phyloP scores from a whole-genome alignment of 2,329 filamentous ascomycete genomes.

The Fusarium poae region DNA sequence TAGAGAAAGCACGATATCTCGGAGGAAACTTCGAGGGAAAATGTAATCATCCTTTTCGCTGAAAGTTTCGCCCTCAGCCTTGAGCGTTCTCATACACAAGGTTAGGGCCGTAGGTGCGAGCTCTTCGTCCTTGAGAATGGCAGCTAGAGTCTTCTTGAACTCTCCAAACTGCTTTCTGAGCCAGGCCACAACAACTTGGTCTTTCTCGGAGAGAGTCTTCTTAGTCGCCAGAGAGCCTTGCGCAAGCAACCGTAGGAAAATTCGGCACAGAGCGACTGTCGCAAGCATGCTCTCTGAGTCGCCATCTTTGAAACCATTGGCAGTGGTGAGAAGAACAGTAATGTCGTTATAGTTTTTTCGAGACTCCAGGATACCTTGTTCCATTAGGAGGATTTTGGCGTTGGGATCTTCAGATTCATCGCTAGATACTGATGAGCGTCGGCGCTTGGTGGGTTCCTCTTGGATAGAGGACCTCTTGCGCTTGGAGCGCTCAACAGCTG shows the following conservation, averaged over 20 bases:
- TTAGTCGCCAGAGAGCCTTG: slow-evolving; percentile 77
- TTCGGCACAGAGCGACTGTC: slow-evolving; percentile 83
- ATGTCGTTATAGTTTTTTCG: slow-evolving; percentile 95
- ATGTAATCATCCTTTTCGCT: slow-evolving; percentile 72
- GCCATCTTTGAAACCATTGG: slow-evolving; percentile 62
- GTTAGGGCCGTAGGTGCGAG: slow-evolving; percentile 80
- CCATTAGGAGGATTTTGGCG: slow-evolving; percentile 78
- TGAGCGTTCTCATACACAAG: slow-evolving; percentile 84
- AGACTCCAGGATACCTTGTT: slow-evolving; percentile 85
- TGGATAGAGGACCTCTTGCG: slow-evolving; percentile 63
- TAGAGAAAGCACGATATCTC: slow-evolving; percentile 72
- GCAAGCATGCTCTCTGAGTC: slow-evolving; percentile 73
- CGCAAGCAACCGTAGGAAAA: slow-evolving; percentile 85
- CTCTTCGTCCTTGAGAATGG: slow-evolving; percentile 71
- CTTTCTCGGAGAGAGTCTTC: slow-evolving; percentile 76
- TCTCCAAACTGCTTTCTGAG: slow-evolving; percentile 79
- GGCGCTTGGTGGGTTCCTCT: slow-evolving; percentile 64
- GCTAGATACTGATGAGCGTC: slow-evolving; percentile 63
- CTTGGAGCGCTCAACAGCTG: slow-evolving; percentile 57
- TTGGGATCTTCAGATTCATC: slow-evolving; percentile 67
- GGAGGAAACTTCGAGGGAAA: slow-evolving; percentile 78
- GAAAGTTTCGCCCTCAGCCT: slow-evolving; percentile 78
- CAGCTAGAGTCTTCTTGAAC: slow-evolving; percentile 73
- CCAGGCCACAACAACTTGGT: slow-evolving; percentile 81
- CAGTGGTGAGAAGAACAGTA: slow-evolving; percentile 72